Base-by-base conservation (phyloP, 2,329 filamentous ascomycete species). In the Massarina eburnea region DNA sequence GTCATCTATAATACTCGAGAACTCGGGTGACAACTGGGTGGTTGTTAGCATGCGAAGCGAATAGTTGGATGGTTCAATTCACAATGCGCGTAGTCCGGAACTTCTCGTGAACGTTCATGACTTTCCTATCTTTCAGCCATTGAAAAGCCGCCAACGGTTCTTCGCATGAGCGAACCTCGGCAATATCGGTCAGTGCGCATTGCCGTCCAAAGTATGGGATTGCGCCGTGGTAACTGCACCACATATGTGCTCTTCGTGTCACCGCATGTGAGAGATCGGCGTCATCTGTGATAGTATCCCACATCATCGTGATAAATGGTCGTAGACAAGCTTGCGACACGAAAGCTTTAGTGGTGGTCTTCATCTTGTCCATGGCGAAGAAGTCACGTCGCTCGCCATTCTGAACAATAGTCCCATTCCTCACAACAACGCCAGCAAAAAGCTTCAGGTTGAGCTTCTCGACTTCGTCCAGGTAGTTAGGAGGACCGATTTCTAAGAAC, bases 321-420 rank as follows among this genome's bases (percentile, higher is more conserved):
- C 67, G 52, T 24, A 69, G 51, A 38, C 65, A 68, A 12, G 67
- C 61, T 41, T 71, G 64, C 10, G 67, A 67, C 3, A 71, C 66
- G 26, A 71, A 70, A 2, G 61, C 62, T 43, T 67, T 68, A 9
- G 64, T 67, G 1, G 67, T 69, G 1, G 58, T 63, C 43, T 65
- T 68, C 67, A 71, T 69, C 45, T 68, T 71, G 38, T 69, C 67
- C 66, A 71, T 69, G 8, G 55, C 60, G 40, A 71, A 71, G 45
- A 61, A 71, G 43, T 71, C 67, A 41, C 67, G 48, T 9, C 62
- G 61, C 41, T 70, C 63, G 12, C 67, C 67, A 39, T 67, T 66
- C 12, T 44, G 39, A 26, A 67, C 49, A 22, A 71, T 67, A 1
- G 67, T 68, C 9, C 59, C 67, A 48, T 69, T 69, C n/a, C 64